These are phyloP conservation scores for Talaromyces sp. DNA, from an alignment of 2,329 filamentous ascomycete species.

Conservation along the genomic window DNA sequence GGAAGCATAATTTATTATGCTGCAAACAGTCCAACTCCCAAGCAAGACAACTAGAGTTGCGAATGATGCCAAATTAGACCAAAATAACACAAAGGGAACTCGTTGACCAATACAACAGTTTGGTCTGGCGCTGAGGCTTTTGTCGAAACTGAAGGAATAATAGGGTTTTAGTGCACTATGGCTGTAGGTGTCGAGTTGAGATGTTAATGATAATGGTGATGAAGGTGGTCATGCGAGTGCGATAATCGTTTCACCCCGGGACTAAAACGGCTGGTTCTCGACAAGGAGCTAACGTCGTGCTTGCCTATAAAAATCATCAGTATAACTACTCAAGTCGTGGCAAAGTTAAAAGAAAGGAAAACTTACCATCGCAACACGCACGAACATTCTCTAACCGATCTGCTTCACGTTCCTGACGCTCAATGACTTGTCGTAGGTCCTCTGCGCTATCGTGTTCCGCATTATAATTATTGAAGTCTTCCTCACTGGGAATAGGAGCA, in stretches of 20 bases:
- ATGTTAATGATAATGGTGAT: conserved; percentile 5
- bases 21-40: not conserved
- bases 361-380: conserved; percentile 92
- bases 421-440: conserved; percentile 73
- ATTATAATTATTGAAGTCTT: conserved; percentile 30
- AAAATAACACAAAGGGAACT: conserved; percentile 17
- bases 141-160: conserved; percentile 11
- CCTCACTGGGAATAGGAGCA: conserved; percentile 21
- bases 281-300: conserved; percentile 58
- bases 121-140: conserved; percentile 4
- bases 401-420: conserved; percentile 59
- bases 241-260: conserved; percentile 30
- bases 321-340: not conserved
- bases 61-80: not conserved
- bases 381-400: conserved; percentile 89
- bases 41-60: not conserved
- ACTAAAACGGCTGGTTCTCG: conserved; percentile 37
- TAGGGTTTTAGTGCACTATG: not conserved
- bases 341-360: not conserved
- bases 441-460: conserved; percentile 67
- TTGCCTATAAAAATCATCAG: conserved; percentile 49
- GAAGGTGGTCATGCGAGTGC: conserved; percentile 24
- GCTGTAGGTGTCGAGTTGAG: not conserved
- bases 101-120: conserved; percentile 16
- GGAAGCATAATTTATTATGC: not conserved